Evolutionary conservation across 352 stramenopile genomes (phyloP).

Genomic region (Pythium aphanidermatum): DNA sequence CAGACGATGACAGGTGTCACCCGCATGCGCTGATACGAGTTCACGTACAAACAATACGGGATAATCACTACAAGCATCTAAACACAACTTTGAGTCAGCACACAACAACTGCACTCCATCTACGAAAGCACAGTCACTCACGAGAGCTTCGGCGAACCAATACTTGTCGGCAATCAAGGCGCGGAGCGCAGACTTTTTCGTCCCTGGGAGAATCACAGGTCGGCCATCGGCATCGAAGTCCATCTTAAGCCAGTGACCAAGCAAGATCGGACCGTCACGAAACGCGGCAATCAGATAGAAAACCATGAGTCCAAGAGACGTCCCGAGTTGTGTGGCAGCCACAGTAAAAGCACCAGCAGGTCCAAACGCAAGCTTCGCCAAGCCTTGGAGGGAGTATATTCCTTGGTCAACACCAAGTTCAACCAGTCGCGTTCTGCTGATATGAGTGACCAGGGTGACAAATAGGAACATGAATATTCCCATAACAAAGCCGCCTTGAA

Average conservation of each 20-base stretch:
- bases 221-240: constrained; percentile 24
- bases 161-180: constrained; percentile 26
- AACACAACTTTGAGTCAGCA: not conserved
- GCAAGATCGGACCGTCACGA: constrained; percentile 31
- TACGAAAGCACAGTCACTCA: not conserved
- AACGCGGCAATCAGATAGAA: constrained; percentile 38
- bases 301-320: constrained; percentile 33
- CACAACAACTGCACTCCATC: not conserved
- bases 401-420: constrained; percentile 40
- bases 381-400: constrained; percentile 47
- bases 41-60: constrained; percentile 30
- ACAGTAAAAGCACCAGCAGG: constrained; percentile 22
- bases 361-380: constrained; percentile 40
- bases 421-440: constrained; percentile 26
- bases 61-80: constrained; percentile 31
- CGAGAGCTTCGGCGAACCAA: constrained; percentile 25
- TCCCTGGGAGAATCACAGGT: constrained; percentile 12
- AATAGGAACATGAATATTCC: constrained; percentile 29
- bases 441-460: constrained; percentile 26
- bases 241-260: constrained; percentile 29
- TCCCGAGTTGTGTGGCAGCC: constrained; percentile 24
- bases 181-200: constrained; percentile 6
- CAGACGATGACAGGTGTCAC: constrained; percentile 17
- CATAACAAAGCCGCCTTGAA: constrained; percentile 39
- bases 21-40: constrained; percentile 28